Evolutionary conservation across 495 filamentous ascomycete genomes (phyloP).

Genomic region (Penicillium lividum): DNA sequence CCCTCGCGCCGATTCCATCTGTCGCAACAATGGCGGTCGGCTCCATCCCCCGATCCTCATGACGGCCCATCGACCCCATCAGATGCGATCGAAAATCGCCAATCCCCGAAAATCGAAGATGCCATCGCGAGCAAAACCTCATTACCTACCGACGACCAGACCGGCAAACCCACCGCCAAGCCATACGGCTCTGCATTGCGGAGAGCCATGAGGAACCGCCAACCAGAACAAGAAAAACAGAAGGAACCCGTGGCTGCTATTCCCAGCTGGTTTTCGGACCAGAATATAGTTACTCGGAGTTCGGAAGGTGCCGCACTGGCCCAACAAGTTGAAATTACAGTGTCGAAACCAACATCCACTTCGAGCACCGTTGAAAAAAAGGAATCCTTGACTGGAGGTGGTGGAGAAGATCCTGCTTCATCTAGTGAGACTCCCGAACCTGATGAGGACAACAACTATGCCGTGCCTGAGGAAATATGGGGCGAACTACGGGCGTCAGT

Average conservation of each 20-base stretch:
- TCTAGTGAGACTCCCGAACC: constrained; percentile 12
- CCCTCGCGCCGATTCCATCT: constrained; percentile 40
- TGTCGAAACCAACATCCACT: constrained; percentile 13
- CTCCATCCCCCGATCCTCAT: constrained; percentile 32
- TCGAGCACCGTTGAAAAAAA: constrained; percentile 7
- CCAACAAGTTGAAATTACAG: constrained; percentile 30
- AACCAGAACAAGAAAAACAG: constrained; percentile 14
- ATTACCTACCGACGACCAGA: constrained; percentile 16
- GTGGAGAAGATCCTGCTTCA: constrained; percentile 23
- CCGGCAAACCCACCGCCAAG: constrained; percentile 25
- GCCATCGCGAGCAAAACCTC: constrained; percentile 10
- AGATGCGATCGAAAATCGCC: constrained; percentile 25
- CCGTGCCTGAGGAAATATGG: constrained; percentile 40
- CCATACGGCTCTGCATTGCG: constrained; percentile 47
- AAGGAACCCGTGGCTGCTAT: constrained; percentile 24
- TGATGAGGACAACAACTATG: constrained; percentile 29
- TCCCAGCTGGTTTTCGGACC: constrained; percentile 43
- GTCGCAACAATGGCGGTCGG: constrained; percentile 37
- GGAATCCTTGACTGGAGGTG: background rate
- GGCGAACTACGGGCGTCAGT: constrained; percentile 42
- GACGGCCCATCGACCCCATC: constrained; percentile 24
- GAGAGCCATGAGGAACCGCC: constrained; percentile 40
- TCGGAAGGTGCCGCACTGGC: constrained; percentile 6
- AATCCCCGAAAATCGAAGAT: constrained; percentile 28
- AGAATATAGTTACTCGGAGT: constrained; percentile 33